Evolutionary conservation across 169 alveolate genomes (phyloP), one percentile per base, ranked within the genome.

Genomic region (Plasmodium malariae): DNA sequence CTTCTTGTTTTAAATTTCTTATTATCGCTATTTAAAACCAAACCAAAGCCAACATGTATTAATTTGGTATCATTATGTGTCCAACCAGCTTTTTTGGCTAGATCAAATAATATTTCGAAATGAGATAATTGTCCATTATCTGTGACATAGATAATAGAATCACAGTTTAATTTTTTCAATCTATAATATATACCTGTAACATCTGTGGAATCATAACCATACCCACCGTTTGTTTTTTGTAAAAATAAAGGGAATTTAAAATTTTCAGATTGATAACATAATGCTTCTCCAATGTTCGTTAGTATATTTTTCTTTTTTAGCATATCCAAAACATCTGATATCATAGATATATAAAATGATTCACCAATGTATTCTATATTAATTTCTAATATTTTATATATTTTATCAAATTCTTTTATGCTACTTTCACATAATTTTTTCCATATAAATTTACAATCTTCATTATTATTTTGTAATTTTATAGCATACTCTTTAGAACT

Each of bases 191-290:
- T 2, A 2, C 86, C 68, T 1, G 99, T 99, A 89, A 99, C 74
- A 88, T 99, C 99, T 0, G 99, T 99, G 45, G 99, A 95, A 90
- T 98, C 99, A 90, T 99, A 99, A 37, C 99, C 99, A 88, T 94
- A 98, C 32, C 99, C 99, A 3, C 99, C 99, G 83, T 98, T 99
- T n/a, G 98, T 94, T 92, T 98, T 98, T 76, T 96, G 97, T 30
- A 97, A 96, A 95, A 98, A 97, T 74, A 98, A 88, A n/a, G 99
- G 99, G 12, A 88, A 96, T 7, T 90, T 85, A 43, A 73, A 76
- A 24, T 92, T 74, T 24, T 80, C 94, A 0, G 99, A 95, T 93
- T 97, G 95, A 37, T 98, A 92, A 88, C 98, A 97, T 88, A 96
- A 92, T 21, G 99, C 99, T 6, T 99, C 99, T 69, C 97, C 94